Base-by-base conservation (phyloP, 345 rosid genomes). In the Syzygium aromaticum region DNA sequence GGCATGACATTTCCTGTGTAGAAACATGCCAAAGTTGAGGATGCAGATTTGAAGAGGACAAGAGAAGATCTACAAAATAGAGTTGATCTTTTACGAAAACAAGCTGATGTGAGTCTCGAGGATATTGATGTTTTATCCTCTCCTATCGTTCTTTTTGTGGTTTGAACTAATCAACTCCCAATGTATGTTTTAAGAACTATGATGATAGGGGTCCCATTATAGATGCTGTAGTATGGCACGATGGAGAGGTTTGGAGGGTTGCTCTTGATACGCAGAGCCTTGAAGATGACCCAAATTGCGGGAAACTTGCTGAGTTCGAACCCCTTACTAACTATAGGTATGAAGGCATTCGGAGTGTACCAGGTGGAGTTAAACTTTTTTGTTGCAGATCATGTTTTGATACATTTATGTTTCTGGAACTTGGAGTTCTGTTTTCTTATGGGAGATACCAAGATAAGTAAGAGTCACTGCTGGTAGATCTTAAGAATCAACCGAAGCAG, bases 211-310 rank as follows among this genome's bases (percentile, higher is more conserved):
- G 99, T 84, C 99, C 99, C 90, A 90, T 94, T 85, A 93, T 98
- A 87, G 99, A 98, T 88, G 98, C 98, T 92, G 96, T 95, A 89
- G 98, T 95, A 57, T 98, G 99, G 99, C 93, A 98, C 90, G 99
- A 98, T 88, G 99, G 98, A 78, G 97, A 95, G 89, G 90, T 94
- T 56, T 98, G 99, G 99, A 94, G 99, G 93, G 98, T 88, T 89
- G 99, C 99, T 84, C 95, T 98, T 89, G 99, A 98, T 89, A 96
- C 98, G 13, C 99, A 94, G 87, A 95, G 92, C 89, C 94, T 98
- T 78, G 99, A 94, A 92, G 94, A 95, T 90, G 95, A 93, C 90
- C 91, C 95, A 88, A 94, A 94, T 84, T 86, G 93, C 87, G 99
- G 99, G 89, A 95, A 92, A 90, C 96, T 98, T 57, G 95, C 98